Percentiles rank a stretch among this genome's conserved stretches.
Evolutionary conservation across 148 eudicot genomes (phyloP).

Genomic region (Chenopodium formosanum): DNA sequence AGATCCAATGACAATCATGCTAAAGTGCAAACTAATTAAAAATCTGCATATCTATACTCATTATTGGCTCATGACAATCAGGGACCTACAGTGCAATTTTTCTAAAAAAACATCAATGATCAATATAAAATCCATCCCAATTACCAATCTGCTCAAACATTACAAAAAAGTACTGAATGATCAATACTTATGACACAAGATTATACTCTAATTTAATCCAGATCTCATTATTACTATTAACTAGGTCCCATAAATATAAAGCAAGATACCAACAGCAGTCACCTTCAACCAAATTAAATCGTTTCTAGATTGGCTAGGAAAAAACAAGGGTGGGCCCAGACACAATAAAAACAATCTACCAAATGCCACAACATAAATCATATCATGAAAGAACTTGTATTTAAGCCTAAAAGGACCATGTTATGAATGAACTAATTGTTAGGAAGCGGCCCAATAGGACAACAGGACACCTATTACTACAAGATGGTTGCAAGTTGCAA

Average conservation of each 20-base stretch:
- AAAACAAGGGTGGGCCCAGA: slow-evolving; percentile 14
- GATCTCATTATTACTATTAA: slow-evolving; percentile 1
- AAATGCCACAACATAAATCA: slow-evolving; percentile 33
- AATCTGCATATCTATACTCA: background rate
- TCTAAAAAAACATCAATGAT: background rate
- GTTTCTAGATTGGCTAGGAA: slow-evolving; percentile 12
- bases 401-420: slow-evolving; percentile 14
- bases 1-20: background rate
- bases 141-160: background rate
- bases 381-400: background rate
- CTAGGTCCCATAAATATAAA: slow-evolving; percentile 20
- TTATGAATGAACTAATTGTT: slow-evolving; percentile 4
- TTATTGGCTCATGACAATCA: background rate
- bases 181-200: background rate
- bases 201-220: background rate
- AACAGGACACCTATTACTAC: slow-evolving; percentile 10
- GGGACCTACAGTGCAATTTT: background rate
- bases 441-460: slow-evolving; percentile 12
- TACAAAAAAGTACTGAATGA: background rate
- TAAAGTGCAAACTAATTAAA: background rate
- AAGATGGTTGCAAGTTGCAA: slow-evolving; percentile 22
- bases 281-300: slow-evolving; percentile 16
- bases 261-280: slow-evolving; percentile 6
- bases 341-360: slow-evolving; percentile 32
- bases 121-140: slow-evolving; percentile 3